Evolutionary conservation across 129 eudicot species (phyloP).

Genomic region (Smallanthus sonchifolius): DNA sequence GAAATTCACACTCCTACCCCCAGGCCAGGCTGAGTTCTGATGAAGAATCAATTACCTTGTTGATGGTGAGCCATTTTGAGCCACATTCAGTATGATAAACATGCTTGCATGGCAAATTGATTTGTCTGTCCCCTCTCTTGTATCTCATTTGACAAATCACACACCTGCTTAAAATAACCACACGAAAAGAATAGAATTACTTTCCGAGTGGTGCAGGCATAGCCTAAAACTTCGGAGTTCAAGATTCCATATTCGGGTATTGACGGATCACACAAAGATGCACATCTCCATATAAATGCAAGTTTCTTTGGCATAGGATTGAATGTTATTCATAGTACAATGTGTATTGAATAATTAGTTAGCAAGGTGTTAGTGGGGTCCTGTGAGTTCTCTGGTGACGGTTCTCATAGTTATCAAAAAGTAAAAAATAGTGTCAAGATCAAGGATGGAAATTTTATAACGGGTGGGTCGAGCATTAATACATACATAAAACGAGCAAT

Average conservation of each 20-base stretch:
- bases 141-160: slow-evolving; percentile 89
- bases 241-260: not conserved
- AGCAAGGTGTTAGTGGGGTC: not conserved
- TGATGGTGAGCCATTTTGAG: slow-evolving; percentile 81
- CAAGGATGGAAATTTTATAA: not conserved
- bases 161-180: slow-evolving; percentile 43
- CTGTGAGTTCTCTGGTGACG: not conserved
- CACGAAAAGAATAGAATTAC: not conserved
- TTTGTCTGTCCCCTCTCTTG: slow-evolving; percentile 77
- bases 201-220: no score
- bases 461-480: not conserved
- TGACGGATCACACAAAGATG: not conserved
- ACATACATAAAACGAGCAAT: not conserved
- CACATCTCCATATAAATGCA: not conserved
- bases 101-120: slow-evolving; percentile 84
- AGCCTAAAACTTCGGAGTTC: no score
- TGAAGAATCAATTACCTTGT: slow-evolving; percentile 47
- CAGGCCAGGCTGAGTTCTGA: not conserved
- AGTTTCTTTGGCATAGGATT: not conserved
- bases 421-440: not conserved
- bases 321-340: not conserved
- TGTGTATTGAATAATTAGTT: not conserved
- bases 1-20: no score
- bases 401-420: not conserved
- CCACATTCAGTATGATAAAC: slow-evolving; percentile 73